Evolutionary conservation across 306 rosid species (phyloP), one percentile per base, ranked within the genome.

Genomic region (Trifolium dubium): DNA sequence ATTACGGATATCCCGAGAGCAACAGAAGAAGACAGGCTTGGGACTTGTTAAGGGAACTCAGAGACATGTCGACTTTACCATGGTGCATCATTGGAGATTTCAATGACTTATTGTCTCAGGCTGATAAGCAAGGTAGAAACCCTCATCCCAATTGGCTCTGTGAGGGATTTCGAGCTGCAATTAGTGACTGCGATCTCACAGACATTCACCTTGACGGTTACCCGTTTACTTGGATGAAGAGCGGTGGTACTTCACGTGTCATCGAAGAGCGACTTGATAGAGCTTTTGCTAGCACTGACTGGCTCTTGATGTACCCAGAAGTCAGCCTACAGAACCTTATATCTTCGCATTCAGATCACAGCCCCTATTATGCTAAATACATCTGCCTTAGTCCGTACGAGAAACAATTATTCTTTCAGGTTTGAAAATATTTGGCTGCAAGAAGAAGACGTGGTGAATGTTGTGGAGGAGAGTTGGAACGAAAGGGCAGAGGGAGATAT

Each of bases 121-220:
- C 2, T 2, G 50, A 44, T 3, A 44, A 44, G 4, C 4, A 2
- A 2, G 50, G 50, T 0, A 0, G 0, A 0, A 12, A 44, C 3
- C n/a, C n/a, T 11, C 50, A 44, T 0, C 50, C 50, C 0, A 44
- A 44, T 11, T 44, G 50, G n/a, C 4, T 44, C 0, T 44, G 50
- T 10, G 4, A 2, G 0, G 50, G n/a, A 0, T 44, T 44, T 10
- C 5, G n/a, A 0, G 4, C 2, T 2, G 50, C 14, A 1, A 1
- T 10, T 44, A 11, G 14, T 44, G n/a, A 44, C 3, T 44, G 50
- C 11, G 14, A 40, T 6, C 11, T 40, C 1, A 10, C 10, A 0
- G 44, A 40, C 8, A 6, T 40, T 7, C 44, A 8, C 5, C n/a
- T 44, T 11, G 14, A 10, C 5, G 1, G 50, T 0, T 12, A 44